Base-by-base conservation (phyloP, 2,329 filamentous ascomycete species). In the Talaromyces amestolkiae region DNA sequence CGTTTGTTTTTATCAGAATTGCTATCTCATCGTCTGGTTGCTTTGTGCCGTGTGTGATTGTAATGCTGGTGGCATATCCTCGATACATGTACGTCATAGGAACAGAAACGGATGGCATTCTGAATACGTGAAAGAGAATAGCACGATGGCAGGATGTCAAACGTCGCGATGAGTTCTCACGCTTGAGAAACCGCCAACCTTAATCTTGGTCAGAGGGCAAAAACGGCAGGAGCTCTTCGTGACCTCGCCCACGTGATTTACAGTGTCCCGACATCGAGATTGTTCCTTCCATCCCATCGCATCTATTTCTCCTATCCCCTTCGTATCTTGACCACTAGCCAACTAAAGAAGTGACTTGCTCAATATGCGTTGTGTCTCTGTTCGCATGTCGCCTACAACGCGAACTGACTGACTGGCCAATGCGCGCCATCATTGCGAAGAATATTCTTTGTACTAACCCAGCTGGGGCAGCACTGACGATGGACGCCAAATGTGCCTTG, bases 401-500 rank as follows among this genome's bases (percentile, higher is more conserved):
- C 27, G 9, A 11, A 54, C n/a, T 37, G 24, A 22, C 6, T 10
- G n/a, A 37, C 33, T 37, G 19, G n/a, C 33, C 53, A 56, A 56
- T 56, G 31, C 19, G n/a, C 10, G 19, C 13, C 35, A 35, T 37
- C 31, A 35, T 35, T 5, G 17, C 24, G 17, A 37, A 37, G 19
- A 15, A 19, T 13, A 10, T 56, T 37, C n/a, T 24, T 15, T 24
- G 53, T 56, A 19, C 33, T 39, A 35, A 39, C 3, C 31, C 33
- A 56, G 10, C 53, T n/a, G 19, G 51, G 24, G 51, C 51, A 54
- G 51, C 35, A 51, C 33, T 27, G 13, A 17, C 45, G 35, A 27
- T 19, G 19, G 22, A n/a, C 43, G 7, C 27, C 47, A 37, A 54
- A 41, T 62, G 60, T 62, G 60, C 60, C 60, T 62, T 31, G 60